Conservation (phyloP, 225 moss, liverwort and hornwort species). For the Pseudoscleropodium purum region DNA sequence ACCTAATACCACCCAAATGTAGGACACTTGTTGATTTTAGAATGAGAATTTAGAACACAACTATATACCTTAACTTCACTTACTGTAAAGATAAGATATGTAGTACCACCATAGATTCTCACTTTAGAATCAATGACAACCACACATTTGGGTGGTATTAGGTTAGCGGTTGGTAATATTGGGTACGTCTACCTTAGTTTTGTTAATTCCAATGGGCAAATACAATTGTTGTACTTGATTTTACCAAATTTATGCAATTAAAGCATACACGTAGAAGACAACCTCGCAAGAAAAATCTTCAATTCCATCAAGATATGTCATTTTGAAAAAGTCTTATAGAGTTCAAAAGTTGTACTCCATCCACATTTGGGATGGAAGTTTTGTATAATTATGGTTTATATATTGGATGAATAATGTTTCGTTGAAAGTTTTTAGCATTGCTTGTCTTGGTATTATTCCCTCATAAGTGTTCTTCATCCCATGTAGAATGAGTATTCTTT, state of each 20-base stretch:
- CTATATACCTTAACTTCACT: too few species aligned
- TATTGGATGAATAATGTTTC: background rate
- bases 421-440: background rate
- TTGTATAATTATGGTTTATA: background rate
- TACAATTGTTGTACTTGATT: background rate
- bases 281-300: background rate
- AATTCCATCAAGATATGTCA: accelerated
- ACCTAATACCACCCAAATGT: too few species aligned
- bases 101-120: too few species aligned
- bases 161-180: too few species aligned
- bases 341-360: background rate
- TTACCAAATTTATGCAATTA: background rate
- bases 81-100: too few species aligned
- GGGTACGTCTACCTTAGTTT: too few species aligned
- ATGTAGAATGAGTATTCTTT: background rate
- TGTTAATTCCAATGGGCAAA: background rate
- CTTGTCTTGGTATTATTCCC: background rate
- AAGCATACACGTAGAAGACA: background rate
- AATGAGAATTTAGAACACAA: too few species aligned
- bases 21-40: too few species aligned
- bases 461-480: background rate
- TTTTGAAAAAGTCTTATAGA: accelerated
- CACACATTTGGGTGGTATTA: too few species aligned
- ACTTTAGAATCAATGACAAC: too few species aligned
- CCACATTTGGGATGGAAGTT: background rate